Base-by-base conservation (phyloP, 2,329 filamentous ascomycete genomes). In the Chaetothyriales sp. region DNA sequence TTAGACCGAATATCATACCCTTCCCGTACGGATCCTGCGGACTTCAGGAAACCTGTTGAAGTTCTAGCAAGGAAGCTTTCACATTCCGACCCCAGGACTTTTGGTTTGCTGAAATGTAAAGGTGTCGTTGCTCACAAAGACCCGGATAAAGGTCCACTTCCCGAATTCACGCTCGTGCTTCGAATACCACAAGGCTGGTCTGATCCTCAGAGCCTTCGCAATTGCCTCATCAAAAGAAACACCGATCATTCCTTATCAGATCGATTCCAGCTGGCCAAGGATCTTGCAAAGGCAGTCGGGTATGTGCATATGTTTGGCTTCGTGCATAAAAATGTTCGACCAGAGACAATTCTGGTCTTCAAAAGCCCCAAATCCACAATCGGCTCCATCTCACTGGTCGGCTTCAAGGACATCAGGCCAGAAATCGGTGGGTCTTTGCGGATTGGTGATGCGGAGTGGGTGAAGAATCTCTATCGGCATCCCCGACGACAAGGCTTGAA, bases 381-480 rank as follows among this genome's bases (percentile, higher is more conserved):
- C 0, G 60, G 60, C 2, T 53, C 53, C 0, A 56, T 62, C 1
- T 73, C 68, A 47, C 64, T 76, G 0, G 53, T 73, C 5, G 72
- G 73, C 0, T 75, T 75, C 50, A 66, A 73, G 45, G 59, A 61
- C 0, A 63, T 75, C 46, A 67, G 72, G 1, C 49, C 46, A 0
- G 65, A 61, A 1, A 62, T 67, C 12, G 63, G 57, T 0, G 43
- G 53, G 3, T 71, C 71, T 0, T 18, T 58, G 3, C 57, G 55
- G 1, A 19, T 47, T 1, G 70, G 69, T 0, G 72, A 76, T 54
- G 49, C 49, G 1, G 58, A 53, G 1, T 71, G 66, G 68, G 60
- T 70, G 5, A 61, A 62, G n/a, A 71, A 77, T 46, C 43, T 78
- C 0, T 79, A 78, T 53, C 67, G 70, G 0, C 75, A 78, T 54